Evolutionary conservation across 1,139 yeast genomes (phyloP), one percentile per base, ranked within the genome.

Genomic region (Yamadazyma jaroonii): DNA sequence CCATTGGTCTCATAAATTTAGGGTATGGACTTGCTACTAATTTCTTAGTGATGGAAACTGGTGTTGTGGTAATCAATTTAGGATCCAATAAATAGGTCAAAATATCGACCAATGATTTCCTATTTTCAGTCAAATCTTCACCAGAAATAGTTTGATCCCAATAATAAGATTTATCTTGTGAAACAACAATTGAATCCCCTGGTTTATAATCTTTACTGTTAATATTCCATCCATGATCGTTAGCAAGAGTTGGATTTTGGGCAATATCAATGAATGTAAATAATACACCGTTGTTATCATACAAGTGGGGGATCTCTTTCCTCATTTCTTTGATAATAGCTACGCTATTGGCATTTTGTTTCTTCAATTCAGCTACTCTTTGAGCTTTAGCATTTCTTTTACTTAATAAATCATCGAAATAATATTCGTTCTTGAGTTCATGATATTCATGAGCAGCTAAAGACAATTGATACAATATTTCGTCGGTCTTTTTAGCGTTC

Each of bases 401-500:
- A 1, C 51, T 40, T 9, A 61, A 36, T 8, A 80, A 49, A 9
- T 64, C 53, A 3, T 69, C 53, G 50, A 60, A 79, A 45, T 72
- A 71, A 40, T 63, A 64, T 34, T 68, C 62, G 47, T 69, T 67
- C 49, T 76, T 72, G 31, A 61, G 46, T 39, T 65, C 57, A 44
- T 74, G 65, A 54, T 77, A 80, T 40, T 74, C 79, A 49, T 80
- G 84, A 5, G 75, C 78, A 9, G 72, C 69, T 38, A 70, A 56
- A 2, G 78, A 67, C 35, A 78, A 59, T 38, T 67, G 62, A 45
- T 67, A 68, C 11, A 77, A 59, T 23, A 60, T 61, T 34, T 63
- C 45, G 49, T 67, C 64, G 33, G 74, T 55, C 10, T 43, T 52
- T 28, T 49, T 52, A 24, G 68, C 66, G 44, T 72, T 59, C 11